phyloP scores from a whole-genome alignment of 768 basidiomycete genomes.

The Boletus eberwhitei region DNA sequence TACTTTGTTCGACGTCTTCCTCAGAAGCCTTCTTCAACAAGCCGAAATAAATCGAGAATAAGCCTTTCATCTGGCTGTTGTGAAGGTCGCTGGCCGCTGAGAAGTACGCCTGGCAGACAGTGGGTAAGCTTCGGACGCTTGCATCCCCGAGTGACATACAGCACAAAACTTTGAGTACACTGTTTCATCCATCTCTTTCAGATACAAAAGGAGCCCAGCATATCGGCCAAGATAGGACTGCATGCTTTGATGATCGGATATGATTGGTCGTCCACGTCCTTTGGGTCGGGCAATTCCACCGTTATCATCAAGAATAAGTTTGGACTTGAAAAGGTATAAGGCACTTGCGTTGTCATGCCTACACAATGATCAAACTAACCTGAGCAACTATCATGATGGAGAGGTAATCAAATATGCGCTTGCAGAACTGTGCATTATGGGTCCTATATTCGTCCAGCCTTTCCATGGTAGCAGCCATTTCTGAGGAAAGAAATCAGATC shows the following conservation, averaged over 20 bases:
- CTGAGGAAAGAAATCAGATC: slow-evolving; percentile 35
- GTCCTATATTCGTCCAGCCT: slow-evolving; percentile 87
- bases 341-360: background rate
- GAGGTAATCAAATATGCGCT: slow-evolving; percentile 84
- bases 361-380: slow-evolving; percentile 41
- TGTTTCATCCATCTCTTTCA: slow-evolving; percentile 94
- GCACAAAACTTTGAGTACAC: slow-evolving; percentile 88
- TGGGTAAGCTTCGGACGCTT: slow-evolving; percentile 1
- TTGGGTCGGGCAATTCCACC: slow-evolving; percentile 50
- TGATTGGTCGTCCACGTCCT: slow-evolving; percentile 43
- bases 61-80: slow-evolving; percentile 70
- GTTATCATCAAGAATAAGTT: slow-evolving; percentile 61
- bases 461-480: slow-evolving; percentile 98
- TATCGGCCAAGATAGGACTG: slow-evolving; percentile 86
- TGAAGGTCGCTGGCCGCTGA: slow-evolving; percentile 82
- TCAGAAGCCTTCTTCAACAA: slow-evolving; percentile 64
- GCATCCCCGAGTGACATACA: slow-evolving; percentile 44
- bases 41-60: slow-evolving; percentile 57
- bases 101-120: slow-evolving; percentile 75
- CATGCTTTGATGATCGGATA: slow-evolving; percentile 66
- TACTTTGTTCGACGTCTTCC: slow-evolving; percentile 75
- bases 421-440: slow-evolving; percentile 90
- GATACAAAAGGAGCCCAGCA: slow-evolving; percentile 83
- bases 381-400: slow-evolving; percentile 90
- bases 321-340: slow-evolving; percentile 45